Evolutionary conservation across 2,329 filamentous ascomycete genomes (phyloP), one percentile per base, ranked within the genome.

Genomic region (Lachnellula subtilissima): DNA sequence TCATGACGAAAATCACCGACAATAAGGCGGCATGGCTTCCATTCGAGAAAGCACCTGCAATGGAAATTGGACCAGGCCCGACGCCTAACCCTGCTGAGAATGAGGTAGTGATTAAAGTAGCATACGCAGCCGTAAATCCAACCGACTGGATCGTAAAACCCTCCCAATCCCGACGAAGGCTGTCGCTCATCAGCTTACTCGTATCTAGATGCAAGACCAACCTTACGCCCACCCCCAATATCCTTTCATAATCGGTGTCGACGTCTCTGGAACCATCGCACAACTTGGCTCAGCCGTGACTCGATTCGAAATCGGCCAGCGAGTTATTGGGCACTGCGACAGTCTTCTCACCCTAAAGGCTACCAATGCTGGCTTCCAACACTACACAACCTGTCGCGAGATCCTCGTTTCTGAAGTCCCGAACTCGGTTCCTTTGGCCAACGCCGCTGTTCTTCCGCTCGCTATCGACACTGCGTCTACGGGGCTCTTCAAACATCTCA

Each of bases 231-330:
- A 48, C 9, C 8, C 61, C 12, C 14, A 32, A 22, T 63, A 65
- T 47, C 62, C 64, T 3, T 55, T 35, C 17, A 67, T 69, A 23
- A 54, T 67, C 3, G 68, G 68, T 2, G 49, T 43, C 5, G 67
- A 69, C 43, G 57, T 67, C 23, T 60, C 67, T 2, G 67, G 68
- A 9, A 64, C 61, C 7, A 54, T 70, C 17, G 50, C 61, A 5
- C 52, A 77, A 58, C 69, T 79, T 6, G 78, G 77, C 2, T 66
- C 72, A n/a, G 68, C 67, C 7, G 76, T 79, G 5, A 72, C 71
- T 6, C 70, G 75, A 9, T 73, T 80, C 58, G 72, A 73, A 25
- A 45, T 62, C 14, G 67, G 67, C 5, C 64, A 69, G 40, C 58
- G 67, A 14, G 65, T 69, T 5, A 62, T 67, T 47, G 65, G 58